Evolutionary conservation across 2,329 filamentous ascomycete species (phyloP).

Genomic region (Zalaria sp.): DNA sequence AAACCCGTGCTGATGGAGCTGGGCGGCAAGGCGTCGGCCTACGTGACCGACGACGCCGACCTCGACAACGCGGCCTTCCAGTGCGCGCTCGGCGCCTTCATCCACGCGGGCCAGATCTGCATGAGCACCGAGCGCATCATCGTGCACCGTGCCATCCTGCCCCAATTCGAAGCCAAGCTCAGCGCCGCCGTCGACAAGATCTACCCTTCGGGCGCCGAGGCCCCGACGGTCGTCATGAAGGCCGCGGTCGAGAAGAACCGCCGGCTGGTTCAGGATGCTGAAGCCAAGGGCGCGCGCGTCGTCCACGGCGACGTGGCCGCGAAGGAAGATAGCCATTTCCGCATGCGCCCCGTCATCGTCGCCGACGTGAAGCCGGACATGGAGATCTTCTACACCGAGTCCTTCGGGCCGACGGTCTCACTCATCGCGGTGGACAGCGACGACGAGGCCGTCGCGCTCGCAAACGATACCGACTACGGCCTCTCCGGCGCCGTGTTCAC

Average conservation of each 20-base stretch:
- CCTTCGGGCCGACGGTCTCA: constrained; percentile 23
- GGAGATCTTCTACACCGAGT: constrained; percentile 58
- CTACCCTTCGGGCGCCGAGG: constrained; percentile 25
- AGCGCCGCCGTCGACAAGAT: constrained; percentile 31
- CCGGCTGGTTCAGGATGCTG: constrained; percentile 38
- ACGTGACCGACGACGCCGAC: constrained; percentile 28
- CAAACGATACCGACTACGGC: constrained; percentile 58
- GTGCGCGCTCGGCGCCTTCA: constrained; percentile 4
- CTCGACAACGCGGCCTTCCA: constrained; percentile 15
- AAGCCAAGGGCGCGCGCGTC: constrained; percentile 39
- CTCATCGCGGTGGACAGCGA: constrained; percentile 7
- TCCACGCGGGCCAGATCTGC: constrained; percentile 31
- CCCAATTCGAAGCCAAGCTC: constrained; percentile 36
- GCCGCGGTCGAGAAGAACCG: constrained; percentile 36
- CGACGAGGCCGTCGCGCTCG: constrained; percentile 13
- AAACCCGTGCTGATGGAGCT: constrained; percentile 31
- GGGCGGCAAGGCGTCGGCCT: constrained; percentile 27
- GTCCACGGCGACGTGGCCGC: constrained; percentile 4
- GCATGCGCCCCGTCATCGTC: constrained; percentile 50
- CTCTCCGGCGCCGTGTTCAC: constrained; percentile 59
- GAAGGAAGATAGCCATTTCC: constrained; percentile 11
- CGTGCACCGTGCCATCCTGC: constrained; percentile 40
- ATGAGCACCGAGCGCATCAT: constrained; percentile 69
- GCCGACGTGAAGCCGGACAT: constrained; percentile 50
- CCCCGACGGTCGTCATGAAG: constrained; percentile 24